Evolutionary conservation across 2,329 filamentous ascomycete genomes (phyloP), one percentile per base, ranked within the genome.

Genomic region (Trichoderma sp.): DNA sequence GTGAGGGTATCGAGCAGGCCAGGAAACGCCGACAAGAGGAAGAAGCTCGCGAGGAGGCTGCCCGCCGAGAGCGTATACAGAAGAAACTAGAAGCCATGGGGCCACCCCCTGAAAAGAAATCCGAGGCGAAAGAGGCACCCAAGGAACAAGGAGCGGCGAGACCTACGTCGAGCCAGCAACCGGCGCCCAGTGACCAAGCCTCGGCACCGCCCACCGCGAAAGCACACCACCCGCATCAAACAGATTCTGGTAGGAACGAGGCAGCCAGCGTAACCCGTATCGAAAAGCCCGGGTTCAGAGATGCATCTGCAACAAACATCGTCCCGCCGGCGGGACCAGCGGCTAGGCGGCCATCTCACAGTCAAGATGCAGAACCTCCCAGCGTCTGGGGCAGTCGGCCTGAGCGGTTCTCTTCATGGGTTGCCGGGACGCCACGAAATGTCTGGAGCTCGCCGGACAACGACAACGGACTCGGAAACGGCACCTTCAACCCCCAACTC

Each of bases 391-490:
- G 73, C 60, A 75, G 73, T 7, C 79, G 80, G 52, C 69, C 80
- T 26, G 84, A 87, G 21, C 79, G 82, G 54, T 81, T 81, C 60
- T 74, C 81, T 12, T 76, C 81, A 1, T 88, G 86, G 85, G 78
- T 78, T 30, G 72, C 78, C 30, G 73, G 74, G 21, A 73, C 77
- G 44, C 75, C 81, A 14, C 81, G 83, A 55, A 91, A 89, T 72
- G 88, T 93, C 19, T 93, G 90, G 90, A 90, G 88, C 19, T 86
- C 89, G 50, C 88, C 88, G n/a, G 86, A 86, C 63, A 88, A 85
- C 70, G 88, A 91, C 69, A 84, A 88, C 62, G 88, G 86, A 12
- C 86, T 93, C 21, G 90, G 90, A 3, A 93, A 93, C 74, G 90
- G 90, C 50, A 92, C 90, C 0, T 93, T 93, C 71, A 87, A 85